Evolutionary conservation across 2,329 filamentous ascomycete species (phyloP).

Genomic region (Trichoderma asperellum): DNA sequence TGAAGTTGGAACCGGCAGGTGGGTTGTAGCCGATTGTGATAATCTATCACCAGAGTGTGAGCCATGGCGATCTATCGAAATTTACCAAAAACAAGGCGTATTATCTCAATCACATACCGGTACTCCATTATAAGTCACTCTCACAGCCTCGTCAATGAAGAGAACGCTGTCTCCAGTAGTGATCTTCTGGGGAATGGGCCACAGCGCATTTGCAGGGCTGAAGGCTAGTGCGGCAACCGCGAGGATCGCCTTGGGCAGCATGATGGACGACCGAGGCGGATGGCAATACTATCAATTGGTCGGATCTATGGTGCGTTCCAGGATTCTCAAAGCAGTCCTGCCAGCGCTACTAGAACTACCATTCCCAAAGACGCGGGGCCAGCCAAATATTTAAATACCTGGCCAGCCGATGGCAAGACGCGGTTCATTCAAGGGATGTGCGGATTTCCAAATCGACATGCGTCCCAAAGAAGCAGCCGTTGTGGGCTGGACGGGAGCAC

Average conservation of each 20-base stretch:
- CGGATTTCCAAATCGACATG: constrained; percentile 10
- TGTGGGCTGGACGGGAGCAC: constrained; percentile 16
- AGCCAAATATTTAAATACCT: constrained; percentile 17
- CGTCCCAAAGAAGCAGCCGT: constrained; percentile 19
- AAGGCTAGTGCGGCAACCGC: constrained; percentile 47
- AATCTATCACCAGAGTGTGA: constrained; percentile 45
- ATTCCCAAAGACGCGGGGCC: not conserved
- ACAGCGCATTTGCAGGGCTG: constrained; percentile 54
- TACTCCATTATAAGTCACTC: constrained; percentile 61
- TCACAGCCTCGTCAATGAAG: constrained; percentile 56
- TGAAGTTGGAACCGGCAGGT: constrained; percentile 44
- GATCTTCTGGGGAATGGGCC: constrained; percentile 60
- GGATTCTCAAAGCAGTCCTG: not conserved
- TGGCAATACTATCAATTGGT: constrained; percentile 6
- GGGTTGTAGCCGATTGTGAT: constrained; percentile 52
- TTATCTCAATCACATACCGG: constrained; percentile 7
- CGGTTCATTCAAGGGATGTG: not conserved
- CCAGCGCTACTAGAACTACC: not conserved
- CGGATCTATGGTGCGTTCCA: not conserved
- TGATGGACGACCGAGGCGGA: constrained; percentile 9
- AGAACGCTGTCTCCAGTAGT: constrained; percentile 56
- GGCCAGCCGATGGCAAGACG: not conserved
- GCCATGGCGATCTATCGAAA: not conserved
- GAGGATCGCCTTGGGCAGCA: constrained; percentile 33
- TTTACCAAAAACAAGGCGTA: not conserved